These are phyloP conservation scores for Sporothrix inflata DNA, from an alignment of 2,329 filamentous ascomycete genomes.

Conservation along the genomic window DNA sequence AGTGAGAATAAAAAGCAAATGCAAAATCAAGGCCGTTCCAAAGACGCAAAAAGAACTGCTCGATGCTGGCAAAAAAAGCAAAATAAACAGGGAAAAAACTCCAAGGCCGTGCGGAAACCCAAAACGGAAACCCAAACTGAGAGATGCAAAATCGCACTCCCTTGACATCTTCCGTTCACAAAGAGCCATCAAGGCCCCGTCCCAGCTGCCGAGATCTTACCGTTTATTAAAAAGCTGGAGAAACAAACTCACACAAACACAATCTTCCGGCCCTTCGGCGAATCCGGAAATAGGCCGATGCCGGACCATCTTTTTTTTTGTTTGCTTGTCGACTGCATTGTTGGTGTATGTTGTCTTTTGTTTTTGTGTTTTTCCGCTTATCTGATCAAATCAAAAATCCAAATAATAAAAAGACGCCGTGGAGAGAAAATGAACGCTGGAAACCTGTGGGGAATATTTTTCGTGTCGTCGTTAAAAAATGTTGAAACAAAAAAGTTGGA, in stretches of 20 bases:
- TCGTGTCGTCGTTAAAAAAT: slow-evolving; percentile 30
- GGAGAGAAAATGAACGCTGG: slow-evolving; percentile 26
- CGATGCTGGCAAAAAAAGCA: slow-evolving; percentile 42
- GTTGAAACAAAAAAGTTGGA: slow-evolving; percentile 9
- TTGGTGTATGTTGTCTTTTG: slow-evolving; percentile 6
- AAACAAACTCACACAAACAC: slow-evolving; percentile 3
- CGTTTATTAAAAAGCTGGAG: not conserved
- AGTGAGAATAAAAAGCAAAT: slow-evolving; percentile 40
- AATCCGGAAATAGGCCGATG: not conserved
- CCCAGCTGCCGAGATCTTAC: slow-evolving; percentile 22
- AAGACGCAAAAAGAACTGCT: slow-evolving; percentile 38
- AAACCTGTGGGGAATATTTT: slow-evolving; percentile 27
- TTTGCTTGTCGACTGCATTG: slow-evolving; percentile 19
- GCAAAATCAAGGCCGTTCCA: slow-evolving; percentile 39
- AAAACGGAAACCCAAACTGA: slow-evolving; percentile 9
- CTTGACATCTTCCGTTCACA: slow-evolving; percentile 16
- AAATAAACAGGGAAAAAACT: not conserved
- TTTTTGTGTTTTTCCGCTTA: slow-evolving; percentile 20
- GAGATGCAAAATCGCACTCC: slow-evolving; percentile 2
- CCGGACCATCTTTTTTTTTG: slow-evolving; percentile 19
- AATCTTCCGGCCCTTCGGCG: slow-evolving; percentile 16
- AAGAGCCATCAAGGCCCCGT: slow-evolving; percentile 25
- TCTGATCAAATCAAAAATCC: slow-evolving; percentile 16
- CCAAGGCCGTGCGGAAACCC: slow-evolving; percentile 14
- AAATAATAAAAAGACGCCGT: slow-evolving; percentile 20